Conservation (phyloP, 495 filamentous ascomycete genomes). For the Achaetomiella virescens region DNA sequence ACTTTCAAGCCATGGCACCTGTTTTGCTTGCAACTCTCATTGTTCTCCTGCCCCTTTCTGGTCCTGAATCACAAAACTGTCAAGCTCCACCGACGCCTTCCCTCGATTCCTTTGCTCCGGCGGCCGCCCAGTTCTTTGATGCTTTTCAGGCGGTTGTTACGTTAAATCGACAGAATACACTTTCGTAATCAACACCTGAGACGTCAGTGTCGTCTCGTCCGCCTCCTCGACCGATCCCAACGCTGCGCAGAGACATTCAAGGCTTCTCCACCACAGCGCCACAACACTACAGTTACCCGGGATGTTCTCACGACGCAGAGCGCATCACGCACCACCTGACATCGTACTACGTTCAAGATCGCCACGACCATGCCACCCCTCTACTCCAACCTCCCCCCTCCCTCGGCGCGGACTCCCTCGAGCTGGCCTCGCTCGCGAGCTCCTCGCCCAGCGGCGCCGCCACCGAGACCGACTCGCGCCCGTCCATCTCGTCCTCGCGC, state of each 20-base stretch:
- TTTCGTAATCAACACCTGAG: background rate
- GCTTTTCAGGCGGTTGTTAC: background rate
- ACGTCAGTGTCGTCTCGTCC: slow-evolving; percentile 15
- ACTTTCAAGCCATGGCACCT: background rate
- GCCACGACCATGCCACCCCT: slow-evolving; percentile 36
- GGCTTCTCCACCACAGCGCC: background rate
- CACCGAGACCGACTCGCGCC: slow-evolving; percentile 62
- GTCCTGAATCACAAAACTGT: background rate
- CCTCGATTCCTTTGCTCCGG: background rate
- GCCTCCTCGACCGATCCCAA: background rate
- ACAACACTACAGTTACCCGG: background rate
- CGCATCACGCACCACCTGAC: background rate
- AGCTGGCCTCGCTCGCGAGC: slow-evolving; percentile 88
- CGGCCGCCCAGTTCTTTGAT: background rate
- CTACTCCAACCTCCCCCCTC: slow-evolving; percentile 42
- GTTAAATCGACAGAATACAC: slow-evolving; percentile 4
- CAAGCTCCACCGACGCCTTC: background rate
- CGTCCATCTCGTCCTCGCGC: slow-evolving; percentile 84
- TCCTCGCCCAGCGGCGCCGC: slow-evolving; percentile 62
- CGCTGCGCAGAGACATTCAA: background rate
- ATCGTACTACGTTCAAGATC: background rate
- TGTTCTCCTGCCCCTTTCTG: background rate
- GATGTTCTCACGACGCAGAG: background rate
- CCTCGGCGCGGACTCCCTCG: slow-evolving; percentile 78
- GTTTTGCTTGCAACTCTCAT: background rate